phyloP scores from a whole-genome alignment of 2,329 filamentous ascomycete species.

The Cladosporium sp. region DNA sequence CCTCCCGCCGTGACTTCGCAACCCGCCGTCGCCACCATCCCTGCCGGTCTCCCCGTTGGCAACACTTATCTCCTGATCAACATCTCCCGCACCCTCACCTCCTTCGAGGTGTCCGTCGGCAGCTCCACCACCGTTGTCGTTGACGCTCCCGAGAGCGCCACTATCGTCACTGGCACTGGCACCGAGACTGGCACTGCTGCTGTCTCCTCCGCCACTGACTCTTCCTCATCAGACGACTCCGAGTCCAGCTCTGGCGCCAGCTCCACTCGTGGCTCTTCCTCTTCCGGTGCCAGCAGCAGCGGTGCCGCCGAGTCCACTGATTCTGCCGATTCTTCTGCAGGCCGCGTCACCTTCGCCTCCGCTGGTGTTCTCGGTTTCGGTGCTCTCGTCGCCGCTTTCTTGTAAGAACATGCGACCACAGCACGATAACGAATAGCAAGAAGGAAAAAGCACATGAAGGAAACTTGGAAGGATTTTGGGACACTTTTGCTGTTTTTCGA shows the following conservation, averaged over 20 bases:
- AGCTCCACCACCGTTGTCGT: constrained; percentile 34
- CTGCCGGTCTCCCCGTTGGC: constrained; percentile 43
- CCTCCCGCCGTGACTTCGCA: constrained; percentile 40
- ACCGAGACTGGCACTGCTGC: constrained; percentile 22
- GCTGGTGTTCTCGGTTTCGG: constrained; percentile 39
- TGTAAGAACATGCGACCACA: constrained; percentile 30
- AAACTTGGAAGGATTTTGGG: constrained; percentile 7
- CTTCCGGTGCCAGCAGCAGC: constrained; percentile 25
- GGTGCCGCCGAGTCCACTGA: constrained; percentile 17
- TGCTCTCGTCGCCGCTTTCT: constrained; percentile 39
- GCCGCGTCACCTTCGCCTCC: constrained; percentile 35
- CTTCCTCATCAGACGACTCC: constrained; percentile 19
- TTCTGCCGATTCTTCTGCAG: constrained; percentile 28
- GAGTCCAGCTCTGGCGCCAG: neutral
- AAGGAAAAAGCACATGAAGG: constrained; percentile 7
- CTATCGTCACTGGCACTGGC: constrained; percentile 23
- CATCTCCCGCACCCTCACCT: constrained; percentile 33
- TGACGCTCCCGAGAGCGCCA: constrained; percentile 27
- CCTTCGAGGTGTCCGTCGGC: constrained; percentile 37
- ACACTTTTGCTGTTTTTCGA: constrained; percentile 19
- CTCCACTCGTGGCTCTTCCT: constrained; percentile 24
- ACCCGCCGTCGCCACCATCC: constrained; percentile 43
- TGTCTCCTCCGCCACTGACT: constrained; percentile 22
- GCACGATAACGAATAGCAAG: constrained; percentile 18
- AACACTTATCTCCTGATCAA: constrained; percentile 33